Percentiles rank a stretch among this genome's conserved stretches.
Conservation (phyloP, 2,329 filamentous ascomycete genomes). For the Acrocalymma vagum region DNA sequence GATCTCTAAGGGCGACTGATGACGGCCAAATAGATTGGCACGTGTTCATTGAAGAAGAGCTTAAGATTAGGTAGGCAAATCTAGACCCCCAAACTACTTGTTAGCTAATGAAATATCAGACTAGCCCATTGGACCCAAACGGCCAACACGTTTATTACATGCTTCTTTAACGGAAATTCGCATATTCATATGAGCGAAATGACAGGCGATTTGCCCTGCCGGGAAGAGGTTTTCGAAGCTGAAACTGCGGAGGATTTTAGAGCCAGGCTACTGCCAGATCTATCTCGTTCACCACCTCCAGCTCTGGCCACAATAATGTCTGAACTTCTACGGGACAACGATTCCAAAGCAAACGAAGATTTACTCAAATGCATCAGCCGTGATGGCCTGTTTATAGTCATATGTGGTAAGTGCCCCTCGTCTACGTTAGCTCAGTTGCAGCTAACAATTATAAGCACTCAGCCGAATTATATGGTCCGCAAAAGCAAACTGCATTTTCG, state of each 20-base stretch:
- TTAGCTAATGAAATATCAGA: conserved; percentile 1
- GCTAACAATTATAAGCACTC: conserved; percentile 4
- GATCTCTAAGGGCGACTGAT: neutral
- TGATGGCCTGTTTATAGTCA: conserved; percentile 12
- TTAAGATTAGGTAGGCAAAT: conserved; percentile 11
- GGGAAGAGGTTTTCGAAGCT: conserved; percentile 20
- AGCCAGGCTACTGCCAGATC: neutral
- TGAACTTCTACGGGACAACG: conserved; percentile 2
- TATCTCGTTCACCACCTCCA: neutral
- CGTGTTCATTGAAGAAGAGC: conserved; percentile 16
- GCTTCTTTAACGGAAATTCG: conserved; percentile 19
- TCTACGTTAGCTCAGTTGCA: neutral
- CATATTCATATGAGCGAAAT: conserved; percentile 18
- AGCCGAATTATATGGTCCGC: conserved; percentile 14
- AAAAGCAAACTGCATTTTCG: conserved; percentile 6
- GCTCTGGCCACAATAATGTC: conserved; percentile 5
- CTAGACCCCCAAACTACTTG: neutral
- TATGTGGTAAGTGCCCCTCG: conserved; percentile 15
- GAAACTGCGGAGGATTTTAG: conserved; percentile 8
- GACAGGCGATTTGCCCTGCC: conserved; percentile 10
- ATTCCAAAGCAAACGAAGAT: too few species aligned
- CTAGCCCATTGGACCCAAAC: neutral
- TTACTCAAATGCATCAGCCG: conserved; percentile 5
- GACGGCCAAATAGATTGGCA: conserved; percentile 7
- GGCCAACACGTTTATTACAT: conserved; percentile 12